phyloP scores from a whole-genome alignment of 2,329 filamentous ascomycete species.

The Zymoseptoria brevis region DNA sequence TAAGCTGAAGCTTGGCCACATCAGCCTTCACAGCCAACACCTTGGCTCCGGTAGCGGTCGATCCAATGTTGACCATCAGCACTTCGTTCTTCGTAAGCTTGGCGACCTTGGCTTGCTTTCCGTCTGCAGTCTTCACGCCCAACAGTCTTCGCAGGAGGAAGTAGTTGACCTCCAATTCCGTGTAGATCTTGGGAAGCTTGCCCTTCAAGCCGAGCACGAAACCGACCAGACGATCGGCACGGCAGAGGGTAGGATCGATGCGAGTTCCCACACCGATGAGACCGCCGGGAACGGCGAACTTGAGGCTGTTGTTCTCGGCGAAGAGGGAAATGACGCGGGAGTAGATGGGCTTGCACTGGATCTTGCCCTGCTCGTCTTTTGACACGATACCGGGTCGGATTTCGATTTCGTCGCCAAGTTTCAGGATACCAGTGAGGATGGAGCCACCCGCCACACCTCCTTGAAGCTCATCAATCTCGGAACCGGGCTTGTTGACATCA shows the following conservation, averaged over 20 bases:
- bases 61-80: constrained; percentile 99
- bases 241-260: constrained; percentile 94
- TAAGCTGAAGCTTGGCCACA: constrained; percentile 88
- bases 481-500: constrained; percentile 99
- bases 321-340: constrained; percentile 90
- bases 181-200: constrained; percentile 91
- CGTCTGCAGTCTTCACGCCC: constrained; percentile 94
- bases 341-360: constrained; percentile 96
- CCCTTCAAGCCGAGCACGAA: constrained; percentile 95
- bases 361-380: constrained; percentile 84
- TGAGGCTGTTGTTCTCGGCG: constrained; percentile 95
- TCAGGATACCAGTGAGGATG: constrained; percentile 93
- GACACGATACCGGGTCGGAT: constrained; percentile 98
- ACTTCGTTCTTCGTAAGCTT: constrained; percentile 98
- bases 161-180: constrained; percentile 98
- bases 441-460: constrained; percentile 96
- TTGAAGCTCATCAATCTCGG: constrained; percentile 96
- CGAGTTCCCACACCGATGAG: constrained; percentile 96
- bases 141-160: constrained; percentile 90
- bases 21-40: constrained; percentile 95
- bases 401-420: constrained; percentile 96
- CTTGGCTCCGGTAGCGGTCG: constrained; percentile 94
- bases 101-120: constrained; percentile 98
- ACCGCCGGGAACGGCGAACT: constrained; percentile 95
- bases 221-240: constrained; percentile 96